Percentiles rank a stretch among this genome's conserved stretches.
Conservation (phyloP, 1,284 basidiomycete genomes). For the Polyporus tsugae region DNA sequence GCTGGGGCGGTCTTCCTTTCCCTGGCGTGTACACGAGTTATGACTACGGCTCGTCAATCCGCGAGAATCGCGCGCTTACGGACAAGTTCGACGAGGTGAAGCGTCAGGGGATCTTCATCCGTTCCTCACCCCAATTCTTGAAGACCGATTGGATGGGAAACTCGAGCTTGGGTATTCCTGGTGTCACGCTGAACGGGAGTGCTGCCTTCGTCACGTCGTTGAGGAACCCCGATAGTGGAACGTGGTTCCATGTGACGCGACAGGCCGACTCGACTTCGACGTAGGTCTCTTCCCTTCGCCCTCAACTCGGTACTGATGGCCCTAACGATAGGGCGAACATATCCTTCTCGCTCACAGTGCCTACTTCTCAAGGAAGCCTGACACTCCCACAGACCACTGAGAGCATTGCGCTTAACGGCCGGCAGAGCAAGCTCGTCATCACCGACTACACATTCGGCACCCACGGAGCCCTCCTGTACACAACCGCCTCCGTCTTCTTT, state of each 20-base stretch:
- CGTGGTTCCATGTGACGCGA: conserved; percentile 76
- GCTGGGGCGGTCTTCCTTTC: conserved; percentile 80
- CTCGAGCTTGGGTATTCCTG: conserved; percentile 54
- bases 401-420: conserved; percentile 66
- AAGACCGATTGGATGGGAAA: conserved; percentile 80
- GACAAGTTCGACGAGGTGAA: conserved; percentile 80
- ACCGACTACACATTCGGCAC: conserved; percentile 72
- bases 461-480: conserved; percentile 61
- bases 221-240: conserved; percentile 68
- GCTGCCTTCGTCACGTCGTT: conserved; percentile 68
- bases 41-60: conserved; percentile 73
- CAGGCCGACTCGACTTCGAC: conserved; percentile 73
- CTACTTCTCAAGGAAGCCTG: conserved; percentile 57
- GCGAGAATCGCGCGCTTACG: conserved; percentile 74
- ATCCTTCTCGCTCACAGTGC: conserved; percentile 64
- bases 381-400: conserved; percentile 61
- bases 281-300: conserved; percentile 48
- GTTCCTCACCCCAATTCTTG: conserved; percentile 77
- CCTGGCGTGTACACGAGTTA: conserved; percentile 69
- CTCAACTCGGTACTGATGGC: not conserved
- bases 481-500: conserved; percentile 74
- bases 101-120: conserved; percentile 76
- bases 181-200: conserved; percentile 56
- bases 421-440: conserved; percentile 75
- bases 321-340: conserved; percentile 49